These are phyloP conservation scores for Carex pumila DNA, from an alignment of 176 grass and related monocot species.

Conservation along the genomic window DNA sequence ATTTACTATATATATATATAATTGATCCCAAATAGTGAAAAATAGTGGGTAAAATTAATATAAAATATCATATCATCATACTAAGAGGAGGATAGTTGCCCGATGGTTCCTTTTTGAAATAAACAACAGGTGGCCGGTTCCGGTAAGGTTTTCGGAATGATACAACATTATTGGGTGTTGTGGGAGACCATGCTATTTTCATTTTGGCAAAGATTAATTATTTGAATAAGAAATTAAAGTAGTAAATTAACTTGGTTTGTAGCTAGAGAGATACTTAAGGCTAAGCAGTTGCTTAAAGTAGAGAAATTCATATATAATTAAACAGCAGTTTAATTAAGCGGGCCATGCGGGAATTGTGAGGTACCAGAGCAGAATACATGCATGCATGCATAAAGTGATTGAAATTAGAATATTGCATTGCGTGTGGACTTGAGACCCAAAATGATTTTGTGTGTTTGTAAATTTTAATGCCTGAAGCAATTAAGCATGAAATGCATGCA, in stretches of 20 bases:
- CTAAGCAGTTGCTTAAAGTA: constrained; percentile 6
- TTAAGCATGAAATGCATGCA: not conserved
- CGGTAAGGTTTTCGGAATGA: not conserved
- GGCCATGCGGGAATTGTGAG: constrained; percentile 15
- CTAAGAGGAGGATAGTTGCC: not conserved
- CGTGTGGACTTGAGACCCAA: not conserved
- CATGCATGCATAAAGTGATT: not conserved
- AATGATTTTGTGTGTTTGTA: not conserved
- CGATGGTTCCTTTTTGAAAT: not conserved
- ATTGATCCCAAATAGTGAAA: not conserved
- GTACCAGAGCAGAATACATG: not conserved
- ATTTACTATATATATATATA: not conserved
- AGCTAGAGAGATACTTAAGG: not conserved
- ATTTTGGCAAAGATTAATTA: not conserved
- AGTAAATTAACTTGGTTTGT: not conserved
- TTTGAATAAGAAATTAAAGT: not conserved
- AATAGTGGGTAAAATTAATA: not conserved
- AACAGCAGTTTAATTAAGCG: constrained; percentile 12
- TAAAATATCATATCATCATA: constrained; percentile 5
- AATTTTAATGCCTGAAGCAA: not conserved
- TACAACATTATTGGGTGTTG: not conserved
- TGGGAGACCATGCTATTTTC: constrained; percentile 13
- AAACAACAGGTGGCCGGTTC: not conserved
- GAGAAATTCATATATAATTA: constrained; percentile 17
- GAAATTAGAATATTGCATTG: not conserved